Conservation (phyloP, 2,329 filamentous ascomycete genomes). For the Pyricularia sp. region DNA sequence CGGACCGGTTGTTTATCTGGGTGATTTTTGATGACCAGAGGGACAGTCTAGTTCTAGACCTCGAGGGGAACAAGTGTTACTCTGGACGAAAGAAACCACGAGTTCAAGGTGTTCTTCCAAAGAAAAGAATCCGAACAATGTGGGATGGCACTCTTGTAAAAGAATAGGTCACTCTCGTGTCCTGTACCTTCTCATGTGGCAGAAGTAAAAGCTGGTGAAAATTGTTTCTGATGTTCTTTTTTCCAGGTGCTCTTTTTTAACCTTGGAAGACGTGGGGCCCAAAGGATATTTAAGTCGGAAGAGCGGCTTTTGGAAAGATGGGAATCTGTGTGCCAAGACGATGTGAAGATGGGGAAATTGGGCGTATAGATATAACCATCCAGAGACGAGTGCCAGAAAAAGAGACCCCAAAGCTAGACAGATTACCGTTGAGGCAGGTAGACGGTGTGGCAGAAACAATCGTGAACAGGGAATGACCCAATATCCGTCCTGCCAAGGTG, state of each 20-base stretch:
- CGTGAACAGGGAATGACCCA: background rate
- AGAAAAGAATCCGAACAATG: background rate
- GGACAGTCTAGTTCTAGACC: background rate
- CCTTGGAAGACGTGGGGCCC: background rate
- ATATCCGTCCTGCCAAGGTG: background rate
- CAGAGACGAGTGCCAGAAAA: background rate
- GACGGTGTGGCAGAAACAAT: constrained; percentile 1
- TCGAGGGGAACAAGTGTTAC: background rate
- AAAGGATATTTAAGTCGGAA: background rate
- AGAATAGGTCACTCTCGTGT: background rate
- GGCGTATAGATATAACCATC: background rate
- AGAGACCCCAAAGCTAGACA: background rate
- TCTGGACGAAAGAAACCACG: background rate
- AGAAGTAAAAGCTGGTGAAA: background rate
- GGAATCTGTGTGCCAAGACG: background rate
- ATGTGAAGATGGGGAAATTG: background rate
- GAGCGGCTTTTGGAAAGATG: background rate
- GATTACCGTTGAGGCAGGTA: background rate
- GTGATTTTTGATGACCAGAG: background rate
- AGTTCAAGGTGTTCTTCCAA: background rate
- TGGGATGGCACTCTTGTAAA: background rate
- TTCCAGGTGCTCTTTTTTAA: background rate
- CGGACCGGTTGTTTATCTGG: background rate
- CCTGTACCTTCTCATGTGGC: background rate
- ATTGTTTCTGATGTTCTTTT: background rate